Percentiles rank a stretch among this genome's conserved stretches.
These are phyloP conservation scores for Lasiodiplodia sp. DNA, from an alignment of 2,329 filamentous ascomycete species.

Conservation along the genomic window DNA sequence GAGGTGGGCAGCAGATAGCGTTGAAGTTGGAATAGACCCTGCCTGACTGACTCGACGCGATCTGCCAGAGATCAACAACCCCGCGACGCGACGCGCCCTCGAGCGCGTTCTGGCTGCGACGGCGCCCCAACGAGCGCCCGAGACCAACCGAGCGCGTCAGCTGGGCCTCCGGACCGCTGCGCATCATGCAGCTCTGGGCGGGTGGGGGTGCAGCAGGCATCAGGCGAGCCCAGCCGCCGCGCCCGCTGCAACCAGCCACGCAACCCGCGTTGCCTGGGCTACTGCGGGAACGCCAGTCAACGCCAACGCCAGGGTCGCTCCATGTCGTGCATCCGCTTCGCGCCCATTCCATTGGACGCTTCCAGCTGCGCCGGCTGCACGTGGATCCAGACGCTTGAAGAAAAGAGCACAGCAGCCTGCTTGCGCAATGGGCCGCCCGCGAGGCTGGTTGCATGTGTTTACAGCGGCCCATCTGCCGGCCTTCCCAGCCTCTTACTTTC, in stretches of 20 bases:
- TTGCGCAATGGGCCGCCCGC: background rate
- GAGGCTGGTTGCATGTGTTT: slow-evolving; percentile 28
- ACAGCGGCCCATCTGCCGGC: slow-evolving; percentile 25
- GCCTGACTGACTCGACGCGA: slow-evolving; percentile 15
- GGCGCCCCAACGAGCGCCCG: background rate
- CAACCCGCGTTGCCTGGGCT: slow-evolving; percentile 20
- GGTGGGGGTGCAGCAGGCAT: background rate
- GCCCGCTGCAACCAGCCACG: slow-evolving; percentile 10
- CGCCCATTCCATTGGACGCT: slow-evolving; percentile 22
- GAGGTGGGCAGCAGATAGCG: background rate
- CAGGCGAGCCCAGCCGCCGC: slow-evolving; percentile 12
- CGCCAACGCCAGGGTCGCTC: slow-evolving; percentile 18
- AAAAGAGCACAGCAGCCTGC: background rate
- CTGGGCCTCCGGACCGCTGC: background rate
- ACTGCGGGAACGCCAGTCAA: slow-evolving; percentile 28
- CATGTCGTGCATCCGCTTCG: slow-evolving; percentile 27
- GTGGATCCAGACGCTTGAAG: slow-evolving; percentile 19
- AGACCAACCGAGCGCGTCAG: background rate
- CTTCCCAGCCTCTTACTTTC: slow-evolving; percentile 27
- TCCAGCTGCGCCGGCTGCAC: slow-evolving; percentile 5
- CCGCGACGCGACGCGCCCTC: slow-evolving; percentile 2
- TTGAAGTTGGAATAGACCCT: slow-evolving; percentile 1
- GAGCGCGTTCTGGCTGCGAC: background rate
- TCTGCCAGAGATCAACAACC: slow-evolving; percentile 11
- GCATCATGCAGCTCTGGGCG: background rate